These are phyloP conservation scores for Heritiera fomes DNA, from an alignment of 345 rosid species.

Conservation along the genomic window DNA sequence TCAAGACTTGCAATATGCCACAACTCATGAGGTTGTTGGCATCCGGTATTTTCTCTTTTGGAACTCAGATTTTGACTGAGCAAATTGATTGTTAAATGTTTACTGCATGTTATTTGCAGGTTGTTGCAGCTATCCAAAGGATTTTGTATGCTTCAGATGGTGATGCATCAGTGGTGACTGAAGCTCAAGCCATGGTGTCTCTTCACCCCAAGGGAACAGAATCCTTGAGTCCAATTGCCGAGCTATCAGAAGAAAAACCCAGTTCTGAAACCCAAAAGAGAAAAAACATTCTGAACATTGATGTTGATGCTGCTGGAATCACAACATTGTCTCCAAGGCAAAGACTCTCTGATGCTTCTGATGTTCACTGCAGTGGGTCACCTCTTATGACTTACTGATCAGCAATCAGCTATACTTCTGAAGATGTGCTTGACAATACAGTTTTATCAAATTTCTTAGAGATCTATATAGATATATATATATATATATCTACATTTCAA, in stretches of 20 bases:
- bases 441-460: constrained; percentile 10
- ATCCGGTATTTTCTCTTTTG: neutral
- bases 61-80: neutral
- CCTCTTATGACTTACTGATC: constrained; percentile 81
- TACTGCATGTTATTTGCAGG: constrained; percentile 37
- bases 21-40: too few relatives aligned
- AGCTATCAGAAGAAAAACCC: constrained; percentile 64
- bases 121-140: constrained; percentile 75
- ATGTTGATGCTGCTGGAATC: constrained; percentile 72
- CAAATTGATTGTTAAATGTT: neutral
- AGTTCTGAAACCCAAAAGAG: constrained; percentile 71
- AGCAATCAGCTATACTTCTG: neutral
- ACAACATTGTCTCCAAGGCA: constrained; percentile 76
- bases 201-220: constrained; percentile 40
- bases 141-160: constrained; percentile 81
- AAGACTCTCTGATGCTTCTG: constrained; percentile 82
- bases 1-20: too few relatives aligned
- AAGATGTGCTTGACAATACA: constrained; percentile 15
- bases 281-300: constrained; percentile 68
- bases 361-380: constrained; percentile 88
- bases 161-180: constrained; percentile 60
- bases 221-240: constrained; percentile 69
- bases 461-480: neutral
- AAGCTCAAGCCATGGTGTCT: constrained; percentile 70
- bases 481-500: constrained; percentile 5